Evolutionary conservation across 1,139 yeast genomes (phyloP).

Genomic region (Debaryomyces robertsiae): DNA sequence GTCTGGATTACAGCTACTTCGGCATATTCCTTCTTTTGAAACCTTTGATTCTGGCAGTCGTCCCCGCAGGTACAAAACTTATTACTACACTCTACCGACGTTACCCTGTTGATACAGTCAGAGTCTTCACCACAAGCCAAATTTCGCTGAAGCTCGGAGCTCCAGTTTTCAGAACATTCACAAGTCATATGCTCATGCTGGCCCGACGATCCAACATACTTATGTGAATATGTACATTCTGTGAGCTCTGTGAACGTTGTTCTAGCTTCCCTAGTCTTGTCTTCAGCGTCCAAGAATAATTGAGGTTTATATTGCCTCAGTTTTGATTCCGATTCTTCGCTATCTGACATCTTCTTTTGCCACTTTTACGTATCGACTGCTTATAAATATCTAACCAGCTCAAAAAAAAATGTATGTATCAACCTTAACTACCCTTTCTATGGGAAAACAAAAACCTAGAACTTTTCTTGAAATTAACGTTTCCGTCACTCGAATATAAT

Average conservation of each 20-base stretch:
- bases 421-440: neutral
- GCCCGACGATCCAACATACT: conserved; percentile 65
- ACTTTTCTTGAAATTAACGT: too few relatives aligned
- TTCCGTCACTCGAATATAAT: too few relatives aligned
- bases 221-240: conserved; percentile 63
- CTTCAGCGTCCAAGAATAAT: conserved; percentile 51
- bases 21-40: conserved; percentile 76
- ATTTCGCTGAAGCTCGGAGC: conserved; percentile 40
- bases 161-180: conserved; percentile 69
- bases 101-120: conserved; percentile 88
- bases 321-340: conserved; percentile 13
- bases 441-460: too few relatives aligned
- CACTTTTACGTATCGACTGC: too few relatives aligned
- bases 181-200: conserved; percentile 82
- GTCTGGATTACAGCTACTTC: conserved; percentile 76
- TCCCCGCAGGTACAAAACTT: conserved; percentile 75
- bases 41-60: conserved; percentile 83
- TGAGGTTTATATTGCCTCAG: conserved; percentile 20
- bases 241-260: conserved; percentile 55
- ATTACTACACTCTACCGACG: conserved; percentile 88
- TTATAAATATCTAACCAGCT: neutral
- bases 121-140: conserved; percentile 83
- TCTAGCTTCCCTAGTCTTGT: conserved; percentile 73
- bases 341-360: conserved; percentile 12
- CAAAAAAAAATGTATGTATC: neutral